Evolutionary conservation across 305 asterid genomes (phyloP), one percentile per base, ranked within the genome.

Genomic region (Fraxinus sp.): DNA sequence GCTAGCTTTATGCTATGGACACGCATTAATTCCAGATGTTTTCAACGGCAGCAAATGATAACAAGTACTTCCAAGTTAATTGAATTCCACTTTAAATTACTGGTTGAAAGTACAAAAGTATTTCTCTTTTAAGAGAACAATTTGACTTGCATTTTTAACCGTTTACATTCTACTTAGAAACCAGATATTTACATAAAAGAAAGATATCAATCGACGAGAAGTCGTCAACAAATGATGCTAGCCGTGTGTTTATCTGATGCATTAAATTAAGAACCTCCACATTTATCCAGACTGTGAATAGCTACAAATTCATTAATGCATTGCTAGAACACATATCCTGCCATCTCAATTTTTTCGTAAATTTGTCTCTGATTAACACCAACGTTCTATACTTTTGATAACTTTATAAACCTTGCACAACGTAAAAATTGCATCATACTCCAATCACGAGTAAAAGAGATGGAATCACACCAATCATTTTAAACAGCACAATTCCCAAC

Each of bases 261-360:
- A 83, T 76, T 82, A 55, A 44, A 35, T 64, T 62, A 78, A 81
- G 78, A 71, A 59, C 49, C 79, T 7, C 18, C 62, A 30, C 49
- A 78, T 22, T 62, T 68, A 24, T 77, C 46, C 39, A 30, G 14
- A 77, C 6, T 26, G 70, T 7, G 37, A 10, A 57, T 4, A 76
- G 52, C 74, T 62, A 62, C 14, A 22, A 62, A 62, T 62, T 35
- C 16, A 76, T 20, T 77, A 13, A 74, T 32, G 64, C 79, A 66
- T 57, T 76, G 80, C 39, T 77, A 4, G 82, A 85, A 78, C 76
- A 74, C 33, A 83, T 37, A 68, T 33, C 66, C 66, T 9, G 71
- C 24, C 82, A 74, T 72, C 32, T 33, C 7, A 30, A 80, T 2
- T 18, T 46, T 66, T 79, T 62, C 20, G 11, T 49, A 49, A 78